These are phyloP conservation scores for Sarocladium brachiariae DNA, from an alignment of 2,329 filamentous ascomycete species.

Conservation along the genomic window DNA sequence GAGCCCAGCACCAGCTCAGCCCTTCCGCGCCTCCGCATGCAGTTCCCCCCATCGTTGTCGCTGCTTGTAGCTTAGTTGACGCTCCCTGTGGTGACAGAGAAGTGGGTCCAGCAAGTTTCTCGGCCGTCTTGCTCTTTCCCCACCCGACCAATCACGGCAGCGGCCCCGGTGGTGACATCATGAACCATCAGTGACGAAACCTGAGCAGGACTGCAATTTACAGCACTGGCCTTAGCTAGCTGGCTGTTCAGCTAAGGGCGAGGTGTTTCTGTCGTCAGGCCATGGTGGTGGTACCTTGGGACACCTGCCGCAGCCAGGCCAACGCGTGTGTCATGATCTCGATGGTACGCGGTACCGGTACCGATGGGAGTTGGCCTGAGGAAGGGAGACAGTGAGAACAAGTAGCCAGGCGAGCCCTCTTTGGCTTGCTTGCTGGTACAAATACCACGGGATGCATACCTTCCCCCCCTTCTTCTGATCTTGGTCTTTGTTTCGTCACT, in stretches of 20 bases:
- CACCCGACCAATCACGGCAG: constrained; percentile 6
- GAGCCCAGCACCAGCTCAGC: too few species aligned
- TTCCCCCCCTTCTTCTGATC: constrained; percentile 5
- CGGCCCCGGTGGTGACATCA: constrained; percentile 18
- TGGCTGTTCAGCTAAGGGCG: too few species aligned
- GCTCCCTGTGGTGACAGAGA: constrained; percentile 8
- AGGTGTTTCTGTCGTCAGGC: too few species aligned
- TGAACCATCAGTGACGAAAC: constrained; percentile 8
- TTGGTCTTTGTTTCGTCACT: constrained; percentile 7
- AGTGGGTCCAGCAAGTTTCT: constrained; percentile 6
- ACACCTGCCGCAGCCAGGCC: constrained; percentile 3
- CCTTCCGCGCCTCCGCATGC: constrained; percentile 1
- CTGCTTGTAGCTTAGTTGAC: constrained; percentile 6
- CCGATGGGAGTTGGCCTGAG: background rate
- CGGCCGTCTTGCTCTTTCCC: background rate
- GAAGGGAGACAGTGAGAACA: constrained; percentile 1
- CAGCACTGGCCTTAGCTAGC: too few species aligned
- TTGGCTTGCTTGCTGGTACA: constrained; percentile 8
- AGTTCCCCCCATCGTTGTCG: background rate
- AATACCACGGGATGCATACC: background rate
- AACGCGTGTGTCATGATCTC: constrained; percentile 9
- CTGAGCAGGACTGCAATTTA: too few species aligned
- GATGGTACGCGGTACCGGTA: background rate
- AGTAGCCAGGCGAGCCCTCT: too few species aligned
- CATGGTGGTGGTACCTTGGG: constrained; percentile 7